These are phyloP conservation scores for Imleria badia DNA, from an alignment of 768 basidiomycete genomes.

Conservation along the genomic window DNA sequence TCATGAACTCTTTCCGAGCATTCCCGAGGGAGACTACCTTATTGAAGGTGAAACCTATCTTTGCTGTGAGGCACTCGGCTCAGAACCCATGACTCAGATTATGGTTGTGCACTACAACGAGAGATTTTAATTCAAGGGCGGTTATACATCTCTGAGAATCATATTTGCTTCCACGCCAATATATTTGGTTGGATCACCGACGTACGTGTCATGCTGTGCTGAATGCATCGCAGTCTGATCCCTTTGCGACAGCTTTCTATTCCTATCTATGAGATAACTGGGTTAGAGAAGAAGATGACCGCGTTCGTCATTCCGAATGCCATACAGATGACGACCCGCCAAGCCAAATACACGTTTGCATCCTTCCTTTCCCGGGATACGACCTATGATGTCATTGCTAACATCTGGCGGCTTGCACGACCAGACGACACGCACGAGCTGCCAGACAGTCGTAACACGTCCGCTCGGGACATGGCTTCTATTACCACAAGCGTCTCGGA, in stretches of 20 bases:
- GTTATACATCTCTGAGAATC: constrained; percentile 96
- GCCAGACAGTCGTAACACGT: constrained; percentile 14
- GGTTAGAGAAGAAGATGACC: constrained; percentile 96
- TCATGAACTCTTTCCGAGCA: constrained; percentile 84
- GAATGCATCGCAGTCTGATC: constrained; percentile 8
- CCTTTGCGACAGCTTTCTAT: constrained; percentile 63
- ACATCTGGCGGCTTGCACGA: constrained; percentile 91
- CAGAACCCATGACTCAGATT: constrained; percentile 55
- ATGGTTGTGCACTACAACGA: constrained; percentile 94
- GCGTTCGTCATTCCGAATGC: constrained; percentile 98
- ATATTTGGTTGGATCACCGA: constrained; percentile 99
- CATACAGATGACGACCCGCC: constrained; percentile 82
- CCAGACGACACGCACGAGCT: constrained; percentile 52
- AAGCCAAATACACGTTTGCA: constrained; percentile 88
- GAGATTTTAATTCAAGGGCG: constrained; percentile 97
- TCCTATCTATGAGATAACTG: constrained; percentile 82
- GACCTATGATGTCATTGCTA: constrained; percentile 92
- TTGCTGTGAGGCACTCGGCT: neutral
- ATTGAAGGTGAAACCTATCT: constrained; percentile 77
- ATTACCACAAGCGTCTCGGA: constrained; percentile 19
- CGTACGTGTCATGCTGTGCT: constrained; percentile 48
- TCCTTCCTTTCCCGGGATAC: constrained; percentile 97
- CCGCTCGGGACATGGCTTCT: constrained; percentile 20
- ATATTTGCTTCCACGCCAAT: constrained; percentile 99
- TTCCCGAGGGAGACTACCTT: constrained; percentile 95